Conservation (phyloP, 192 early-diverging fungal species). For the Allomyces arbusculus region DNA sequence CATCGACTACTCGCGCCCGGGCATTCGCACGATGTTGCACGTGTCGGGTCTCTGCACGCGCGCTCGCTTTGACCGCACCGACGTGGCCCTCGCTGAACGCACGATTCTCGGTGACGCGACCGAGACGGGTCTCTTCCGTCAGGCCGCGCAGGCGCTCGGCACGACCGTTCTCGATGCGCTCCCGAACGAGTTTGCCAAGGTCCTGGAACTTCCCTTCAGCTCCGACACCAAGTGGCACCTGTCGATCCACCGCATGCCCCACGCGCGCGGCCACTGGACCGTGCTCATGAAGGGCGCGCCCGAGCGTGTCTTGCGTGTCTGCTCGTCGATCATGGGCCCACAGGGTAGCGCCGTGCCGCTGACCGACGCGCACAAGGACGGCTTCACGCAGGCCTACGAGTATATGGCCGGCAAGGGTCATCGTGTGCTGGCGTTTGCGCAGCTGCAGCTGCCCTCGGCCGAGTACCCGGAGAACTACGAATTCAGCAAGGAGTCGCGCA, state of each 20-base stretch:
- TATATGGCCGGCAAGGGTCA: slow-evolving; percentile 69
- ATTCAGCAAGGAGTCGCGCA: slow-evolving; percentile 52
- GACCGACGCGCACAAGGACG: slow-evolving; percentile 5
- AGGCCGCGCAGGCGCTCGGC: slow-evolving; percentile 45
- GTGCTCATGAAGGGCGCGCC: slow-evolving; percentile 81
- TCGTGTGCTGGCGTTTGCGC: slow-evolving; percentile 71
- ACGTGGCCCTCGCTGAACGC: slow-evolving; percentile 63
- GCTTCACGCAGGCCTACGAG: slow-evolving; percentile 16
- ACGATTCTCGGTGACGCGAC: slow-evolving; percentile 82
- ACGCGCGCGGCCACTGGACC: slow-evolving; percentile 38
- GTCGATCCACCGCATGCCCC: slow-evolving; percentile 62
- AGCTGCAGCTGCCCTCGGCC: slow-evolving; percentile 23
- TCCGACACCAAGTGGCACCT: slow-evolving; percentile 88
- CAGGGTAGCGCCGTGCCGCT: slow-evolving; percentile 10
- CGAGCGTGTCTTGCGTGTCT: slow-evolving; percentile 60
- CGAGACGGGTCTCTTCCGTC: slow-evolving; percentile 72
- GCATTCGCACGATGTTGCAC: slow-evolving; percentile 52
- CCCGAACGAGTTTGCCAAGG: slow-evolving; percentile 49
- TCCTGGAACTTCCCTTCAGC: slow-evolving; percentile 94
- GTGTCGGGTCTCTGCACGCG: slow-evolving; percentile 67
- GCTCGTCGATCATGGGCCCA: slow-evolving; percentile 11
- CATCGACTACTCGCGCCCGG: slow-evolving; percentile 24
- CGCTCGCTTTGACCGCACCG: slow-evolving; percentile 74
- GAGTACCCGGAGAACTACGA: slow-evolving; percentile 29
- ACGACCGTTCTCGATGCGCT: slow-evolving; percentile 45